Evolutionary conservation across 306 rosid species (phyloP), one percentile per base, ranked within the genome.

Genomic region (Quercus rubra): DNA sequence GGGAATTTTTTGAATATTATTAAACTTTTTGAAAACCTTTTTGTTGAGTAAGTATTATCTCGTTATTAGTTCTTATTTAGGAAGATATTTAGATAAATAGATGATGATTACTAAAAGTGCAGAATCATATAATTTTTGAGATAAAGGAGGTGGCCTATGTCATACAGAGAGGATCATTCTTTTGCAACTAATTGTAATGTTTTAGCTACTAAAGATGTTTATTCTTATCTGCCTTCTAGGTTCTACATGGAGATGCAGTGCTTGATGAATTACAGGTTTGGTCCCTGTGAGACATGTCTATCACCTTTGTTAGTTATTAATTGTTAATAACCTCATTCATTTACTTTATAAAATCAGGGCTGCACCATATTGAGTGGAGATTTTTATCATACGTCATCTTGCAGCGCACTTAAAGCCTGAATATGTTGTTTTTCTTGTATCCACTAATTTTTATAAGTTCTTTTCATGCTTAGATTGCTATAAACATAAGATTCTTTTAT

Each of bases 351-450:
- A 66, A 64, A 38, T 38, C 89, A 92, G 97, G 99, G 92, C 63
- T 92, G 97, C 90, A 92, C 89, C 75, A 94, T 94, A 79, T 89
- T 94, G 87, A 94, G 99, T 57, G 97, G 97, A 74, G 99, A 94
- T 89, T 90, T 90, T 90, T 13, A 94, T 94, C 85, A 91, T 94
- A n/a, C 85, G 97, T 78, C 93, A 88, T 85, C 89, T 94, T 63
- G 97, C 97, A 3, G 93, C 86, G 15, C 81, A 88, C 55, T 81
- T 92, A 71, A 91, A 78, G 86, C 97, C 99, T 51, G 81, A 86
- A 64, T 94, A 83, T 72, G 97, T 92, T 70, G 89, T 89, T 74
- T 89, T 89, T 61, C 90, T 89, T 61, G 92, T 86, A 89, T 86
- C 82, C 83, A 67, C 71, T 62, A 73, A 38, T 38, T 38, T 38